Evolutionary conservation across 495 filamentous ascomycete species (phyloP).

Genomic region (Neurospora hispaniola): DNA sequence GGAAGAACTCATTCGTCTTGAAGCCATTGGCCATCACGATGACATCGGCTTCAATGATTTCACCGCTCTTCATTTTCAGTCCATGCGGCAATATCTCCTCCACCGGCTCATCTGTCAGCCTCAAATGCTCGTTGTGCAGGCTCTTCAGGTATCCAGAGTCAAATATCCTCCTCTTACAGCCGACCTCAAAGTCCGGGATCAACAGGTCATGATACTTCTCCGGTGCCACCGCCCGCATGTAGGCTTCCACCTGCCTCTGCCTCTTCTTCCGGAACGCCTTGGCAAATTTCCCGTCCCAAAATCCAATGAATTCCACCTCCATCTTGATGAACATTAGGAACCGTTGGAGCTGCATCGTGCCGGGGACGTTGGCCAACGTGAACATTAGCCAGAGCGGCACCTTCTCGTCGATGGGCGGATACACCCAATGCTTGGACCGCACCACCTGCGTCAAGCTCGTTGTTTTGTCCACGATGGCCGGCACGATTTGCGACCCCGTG

Average conservation of each 20-base stretch:
- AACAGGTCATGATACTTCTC: constrained; percentile 31
- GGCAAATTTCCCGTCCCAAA: constrained; percentile 4
- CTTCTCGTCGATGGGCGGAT: constrained; percentile 23
- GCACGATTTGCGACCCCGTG: constrained; percentile 37
- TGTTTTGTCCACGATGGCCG: constrained; percentile 18
- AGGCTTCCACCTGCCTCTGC: constrained; percentile 13
- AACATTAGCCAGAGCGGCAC: constrained; percentile 10
- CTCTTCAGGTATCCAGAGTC: constrained; percentile 23
- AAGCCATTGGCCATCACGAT: constrained; percentile 35
- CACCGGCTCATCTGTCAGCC: constrained; percentile 23
- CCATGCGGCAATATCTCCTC: constrained; percentile 26
- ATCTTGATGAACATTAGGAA: constrained; percentile 18
- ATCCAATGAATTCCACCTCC: constrained; percentile 19
- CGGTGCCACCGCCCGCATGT: constrained; percentile 29
- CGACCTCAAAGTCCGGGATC: constrained; percentile 32
- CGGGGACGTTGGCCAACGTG: constrained; percentile 3
- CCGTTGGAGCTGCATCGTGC: constrained; percentile 15
- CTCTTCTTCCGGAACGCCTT: constrained; percentile 5
- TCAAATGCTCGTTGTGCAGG: constrained; percentile 24
- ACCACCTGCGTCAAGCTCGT: constrained; percentile 25
- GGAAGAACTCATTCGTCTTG: constrained; percentile 21
- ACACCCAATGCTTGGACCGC: constrained; percentile 26
- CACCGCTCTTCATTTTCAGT: constrained; percentile 17
- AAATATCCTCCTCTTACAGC: constrained; percentile 36
- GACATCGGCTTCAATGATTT: constrained; percentile 25